Conservation (phyloP, 2,329 filamentous ascomycete genomes). For the Bipolaris sorokiniana region DNA sequence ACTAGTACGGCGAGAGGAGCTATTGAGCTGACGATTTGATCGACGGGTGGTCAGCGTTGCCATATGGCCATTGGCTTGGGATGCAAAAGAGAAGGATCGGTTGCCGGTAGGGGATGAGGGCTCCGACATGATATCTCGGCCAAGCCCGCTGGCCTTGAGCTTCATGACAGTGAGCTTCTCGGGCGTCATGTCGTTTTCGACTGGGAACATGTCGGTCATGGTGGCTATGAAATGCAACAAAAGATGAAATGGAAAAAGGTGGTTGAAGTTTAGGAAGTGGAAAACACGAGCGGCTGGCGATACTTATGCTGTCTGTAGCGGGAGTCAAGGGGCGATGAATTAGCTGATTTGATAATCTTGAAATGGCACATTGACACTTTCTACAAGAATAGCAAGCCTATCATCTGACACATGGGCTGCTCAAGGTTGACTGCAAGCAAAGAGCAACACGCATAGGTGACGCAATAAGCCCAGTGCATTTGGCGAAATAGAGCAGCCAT, state of each 20-base stretch:
- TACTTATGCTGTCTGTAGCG: constrained; percentile 12
- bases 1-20: constrained; percentile 27
- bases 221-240: not conserved
- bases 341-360: not conserved
- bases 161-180: constrained; percentile 35
- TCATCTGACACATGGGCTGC: constrained; percentile 1
- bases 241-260: not conserved
- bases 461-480: constrained; percentile 2
- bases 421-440: constrained; percentile 3
- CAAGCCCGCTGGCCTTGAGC: constrained; percentile 27
- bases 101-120: constrained; percentile 24
- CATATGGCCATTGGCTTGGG: constrained; percentile 7
- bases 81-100: constrained; percentile 20
- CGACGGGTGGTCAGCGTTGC: constrained; percentile 22
- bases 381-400: not conserved
- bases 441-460: constrained; percentile 4
- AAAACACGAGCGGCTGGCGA: not conserved
- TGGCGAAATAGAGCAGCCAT: not conserved
- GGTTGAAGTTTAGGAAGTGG: not conserved
- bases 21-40: constrained; percentile 25
- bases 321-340: not conserved
- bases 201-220: constrained; percentile 13
- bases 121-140: constrained; percentile 33
- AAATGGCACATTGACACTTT: not conserved
- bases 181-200: constrained; percentile 21